phyloP scores from a whole-genome alignment of 2,329 filamentous ascomycete genomes.

The Chaetothyriales sp. region DNA sequence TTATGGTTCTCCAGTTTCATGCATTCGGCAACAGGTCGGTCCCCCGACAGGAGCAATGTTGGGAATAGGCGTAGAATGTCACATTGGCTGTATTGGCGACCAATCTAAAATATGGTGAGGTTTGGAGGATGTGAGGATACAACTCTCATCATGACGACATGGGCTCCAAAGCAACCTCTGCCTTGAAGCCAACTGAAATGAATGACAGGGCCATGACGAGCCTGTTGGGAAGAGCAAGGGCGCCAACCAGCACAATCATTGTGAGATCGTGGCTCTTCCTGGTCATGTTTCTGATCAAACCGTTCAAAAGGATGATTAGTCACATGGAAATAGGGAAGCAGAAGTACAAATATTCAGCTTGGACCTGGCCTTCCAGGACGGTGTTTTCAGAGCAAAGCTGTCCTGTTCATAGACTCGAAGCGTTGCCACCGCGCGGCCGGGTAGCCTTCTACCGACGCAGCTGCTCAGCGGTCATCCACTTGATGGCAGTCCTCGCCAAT shows the following conservation, averaged over 20 bases:
- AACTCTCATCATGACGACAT: not conserved
- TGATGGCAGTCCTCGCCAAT: too few species aligned
- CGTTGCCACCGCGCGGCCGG: not conserved
- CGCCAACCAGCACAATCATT: not conserved
- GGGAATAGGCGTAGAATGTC: slow-evolving; percentile 45
- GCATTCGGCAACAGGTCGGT: slow-evolving; percentile 38
- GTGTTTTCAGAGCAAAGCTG: not conserved
- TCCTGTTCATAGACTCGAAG: not conserved
- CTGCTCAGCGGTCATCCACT: too few species aligned
- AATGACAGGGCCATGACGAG: not conserved
- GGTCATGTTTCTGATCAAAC: too few species aligned
- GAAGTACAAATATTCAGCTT: not conserved
- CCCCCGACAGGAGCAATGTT: slow-evolving; percentile 33
- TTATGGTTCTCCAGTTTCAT: slow-evolving; percentile 37
- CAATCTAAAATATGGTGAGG: slow-evolving; percentile 23
- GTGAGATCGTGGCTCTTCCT: not conserved
- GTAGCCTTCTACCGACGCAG: too few species aligned
- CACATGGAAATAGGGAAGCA: too few species aligned
- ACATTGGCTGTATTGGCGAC: slow-evolving; percentile 35
- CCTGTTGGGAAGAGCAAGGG: not conserved
- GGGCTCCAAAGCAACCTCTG: not conserved
- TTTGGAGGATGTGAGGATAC: not conserved
- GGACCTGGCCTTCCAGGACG: not conserved
- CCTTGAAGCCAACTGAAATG: not conserved
- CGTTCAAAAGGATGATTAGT: not conserved